These are phyloP conservation scores for Penicillium herquei DNA, from an alignment of 495 filamentous ascomycete genomes.

Conservation along the genomic window DNA sequence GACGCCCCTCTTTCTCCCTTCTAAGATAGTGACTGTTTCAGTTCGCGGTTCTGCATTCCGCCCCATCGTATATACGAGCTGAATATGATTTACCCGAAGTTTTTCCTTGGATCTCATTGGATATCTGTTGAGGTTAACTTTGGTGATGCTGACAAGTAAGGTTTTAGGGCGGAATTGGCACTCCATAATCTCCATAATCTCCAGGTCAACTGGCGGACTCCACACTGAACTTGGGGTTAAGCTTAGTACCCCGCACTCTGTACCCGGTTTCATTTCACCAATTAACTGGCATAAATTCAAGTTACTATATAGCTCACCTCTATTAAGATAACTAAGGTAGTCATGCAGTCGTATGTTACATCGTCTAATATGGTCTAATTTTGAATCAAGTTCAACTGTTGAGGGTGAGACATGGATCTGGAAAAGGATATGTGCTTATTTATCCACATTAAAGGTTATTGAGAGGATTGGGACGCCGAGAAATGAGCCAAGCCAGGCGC, in stretches of 20 bases:
- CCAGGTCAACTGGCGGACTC: too few species aligned
- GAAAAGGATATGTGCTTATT: too few species aligned
- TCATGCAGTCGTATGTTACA: too few species aligned
- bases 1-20: background rate
- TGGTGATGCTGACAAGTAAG: background rate
- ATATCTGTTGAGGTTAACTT: background rate
- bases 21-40: background rate
- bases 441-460: background rate
- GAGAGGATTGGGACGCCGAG: conserved; percentile 20
- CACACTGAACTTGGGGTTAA: too few species aligned
- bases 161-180: background rate
- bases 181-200: too few species aligned
- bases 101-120: background rate
- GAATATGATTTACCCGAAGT: background rate
- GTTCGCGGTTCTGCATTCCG: background rate
- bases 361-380: background rate
- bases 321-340: too few species aligned
- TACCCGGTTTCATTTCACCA: too few species aligned
- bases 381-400: too few species aligned
- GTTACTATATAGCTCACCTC: too few species aligned
- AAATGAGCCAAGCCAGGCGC: conserved; percentile 35
- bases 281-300: too few species aligned
- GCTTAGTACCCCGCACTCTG: too few species aligned
- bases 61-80: background rate
- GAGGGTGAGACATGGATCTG: too few species aligned